Conservation (phyloP, 176 grass and related monocot genomes). For the Puya raimondii region DNA sequence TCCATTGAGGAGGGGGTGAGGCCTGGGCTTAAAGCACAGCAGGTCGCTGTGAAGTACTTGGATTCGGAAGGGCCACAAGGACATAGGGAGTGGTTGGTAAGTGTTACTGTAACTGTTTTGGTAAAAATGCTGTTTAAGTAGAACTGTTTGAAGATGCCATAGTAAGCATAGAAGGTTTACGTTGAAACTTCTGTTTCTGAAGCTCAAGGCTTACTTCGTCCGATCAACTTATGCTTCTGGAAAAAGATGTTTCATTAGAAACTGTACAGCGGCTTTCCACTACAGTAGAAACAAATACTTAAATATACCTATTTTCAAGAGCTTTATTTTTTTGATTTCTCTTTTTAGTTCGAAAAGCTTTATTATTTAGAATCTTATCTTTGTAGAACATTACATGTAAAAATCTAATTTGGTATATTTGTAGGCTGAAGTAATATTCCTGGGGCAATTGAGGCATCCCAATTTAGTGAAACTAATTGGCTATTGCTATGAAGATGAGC, state of each 20-base stretch:
- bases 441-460: constrained; percentile 73
- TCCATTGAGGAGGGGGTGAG: constrained; percentile 39
- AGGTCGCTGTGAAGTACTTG: constrained; percentile 91
- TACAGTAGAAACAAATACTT: too few relatives aligned
- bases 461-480: constrained; percentile 79
- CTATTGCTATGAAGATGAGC: constrained; percentile 78
- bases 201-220: too few relatives aligned
- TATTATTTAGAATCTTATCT: too few relatives aligned
- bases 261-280: too few relatives aligned
- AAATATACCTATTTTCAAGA: too few relatives aligned
- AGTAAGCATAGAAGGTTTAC: neutral
- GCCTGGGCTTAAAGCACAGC: constrained; percentile 48
- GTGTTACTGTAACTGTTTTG: neutral
- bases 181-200: neutral
- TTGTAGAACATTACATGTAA: too few relatives aligned
- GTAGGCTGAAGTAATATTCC: constrained; percentile 79
- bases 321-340: neutral
- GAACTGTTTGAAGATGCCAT: too few relatives aligned
- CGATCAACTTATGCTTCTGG: too few relatives aligned
- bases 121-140: too few relatives aligned
- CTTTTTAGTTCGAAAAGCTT: neutral
- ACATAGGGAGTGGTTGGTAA: constrained; percentile 88
- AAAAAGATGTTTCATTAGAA: too few relatives aligned
- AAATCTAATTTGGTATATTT: neutral
- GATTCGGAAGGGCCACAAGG: constrained; percentile 74